These are phyloP conservation scores for Hypomontagnella submonticulosa DNA, from an alignment of 495 filamentous ascomycete genomes.

Conservation along the genomic window DNA sequence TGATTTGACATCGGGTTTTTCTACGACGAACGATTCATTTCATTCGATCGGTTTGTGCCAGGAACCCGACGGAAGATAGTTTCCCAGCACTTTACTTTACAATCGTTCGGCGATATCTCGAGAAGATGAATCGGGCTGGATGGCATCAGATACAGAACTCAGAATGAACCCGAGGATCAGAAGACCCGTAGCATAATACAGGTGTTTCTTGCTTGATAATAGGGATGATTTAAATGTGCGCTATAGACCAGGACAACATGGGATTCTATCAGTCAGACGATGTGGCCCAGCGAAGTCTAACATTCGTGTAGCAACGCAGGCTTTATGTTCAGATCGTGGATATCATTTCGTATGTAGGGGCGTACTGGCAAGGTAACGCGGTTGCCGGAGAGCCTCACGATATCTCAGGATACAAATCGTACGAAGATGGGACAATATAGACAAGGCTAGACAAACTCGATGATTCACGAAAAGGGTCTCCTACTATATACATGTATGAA, in stretches of 20 bases:
- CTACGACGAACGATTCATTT: slow-evolving; percentile 12
- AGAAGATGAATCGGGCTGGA: slow-evolving; percentile 11
- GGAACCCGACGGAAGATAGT: slow-evolving; percentile 13
- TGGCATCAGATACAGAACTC: slow-evolving; percentile 18
- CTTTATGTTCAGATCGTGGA: not conserved
- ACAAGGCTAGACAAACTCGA: not conserved
- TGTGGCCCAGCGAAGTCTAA: not conserved
- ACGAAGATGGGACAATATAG: not conserved
- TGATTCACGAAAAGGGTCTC: no score
- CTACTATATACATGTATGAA: not conserved
- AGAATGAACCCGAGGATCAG: slow-evolving; percentile 20
- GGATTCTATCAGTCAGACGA: not conserved
- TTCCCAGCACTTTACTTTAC: slow-evolving; percentile 12
- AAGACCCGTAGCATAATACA: slow-evolving; percentile 28
- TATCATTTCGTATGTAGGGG: not conserved
- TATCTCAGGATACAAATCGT: slow-evolving; percentile 5
- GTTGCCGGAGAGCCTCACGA: not conserved
- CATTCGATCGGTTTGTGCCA: slow-evolving; percentile 10
- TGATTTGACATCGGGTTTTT: slow-evolving; percentile 26
- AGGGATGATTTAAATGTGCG: not conserved
- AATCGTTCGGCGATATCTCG: slow-evolving; percentile 20
- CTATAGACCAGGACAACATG: no score
- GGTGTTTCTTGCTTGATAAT: slow-evolving; percentile 13
- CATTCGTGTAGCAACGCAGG: not conserved
- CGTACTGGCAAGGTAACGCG: not conserved